Conservation (phyloP, 2,329 filamentous ascomycete species). For the Apiospora arundinis region DNA sequence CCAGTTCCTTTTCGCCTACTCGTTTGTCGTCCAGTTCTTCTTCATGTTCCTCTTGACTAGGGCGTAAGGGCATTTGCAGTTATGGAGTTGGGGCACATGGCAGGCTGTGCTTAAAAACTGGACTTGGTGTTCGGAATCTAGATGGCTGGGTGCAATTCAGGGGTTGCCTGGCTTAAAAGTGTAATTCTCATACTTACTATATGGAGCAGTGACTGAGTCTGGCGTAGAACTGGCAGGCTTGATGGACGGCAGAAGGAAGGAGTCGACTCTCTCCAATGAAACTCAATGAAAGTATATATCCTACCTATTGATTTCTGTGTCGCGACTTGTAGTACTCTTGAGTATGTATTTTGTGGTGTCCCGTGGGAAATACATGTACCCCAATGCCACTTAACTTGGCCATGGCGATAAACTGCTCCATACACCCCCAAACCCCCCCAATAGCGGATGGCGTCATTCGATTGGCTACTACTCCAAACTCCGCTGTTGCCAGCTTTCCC, state of each 20-base stretch:
- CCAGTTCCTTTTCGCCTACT: slow-evolving; percentile 92
- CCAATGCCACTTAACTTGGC: background rate
- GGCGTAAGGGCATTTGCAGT: slow-evolving; percentile 30
- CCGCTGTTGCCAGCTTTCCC: slow-evolving; percentile 18
- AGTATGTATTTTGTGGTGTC: background rate
- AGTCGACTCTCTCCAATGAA: background rate
- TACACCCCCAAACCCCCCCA: background rate
- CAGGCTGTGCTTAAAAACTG: slow-evolving; percentile 6
- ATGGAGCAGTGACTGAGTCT: background rate
- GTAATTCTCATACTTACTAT: background rate
- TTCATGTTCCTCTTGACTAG: slow-evolving; percentile 83
- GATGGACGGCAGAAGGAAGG: background rate
- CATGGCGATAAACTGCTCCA: background rate
- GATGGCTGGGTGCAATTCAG: slow-evolving; percentile 1
- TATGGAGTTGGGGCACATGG: slow-evolving; percentile 7
- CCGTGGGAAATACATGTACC: background rate
- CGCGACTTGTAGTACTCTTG: background rate
- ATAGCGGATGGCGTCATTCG: background rate
- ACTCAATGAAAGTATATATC: background rate
- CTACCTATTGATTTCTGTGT: background rate
- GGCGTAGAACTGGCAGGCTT: background rate
- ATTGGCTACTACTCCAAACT: background rate
- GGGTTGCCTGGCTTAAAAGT: background rate
- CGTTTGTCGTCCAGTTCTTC: slow-evolving; percentile 89
- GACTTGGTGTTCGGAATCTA: slow-evolving; percentile 14